Conservation (phyloP, 192 early-diverging fungal genomes). For the Backusella macrospora region DNA sequence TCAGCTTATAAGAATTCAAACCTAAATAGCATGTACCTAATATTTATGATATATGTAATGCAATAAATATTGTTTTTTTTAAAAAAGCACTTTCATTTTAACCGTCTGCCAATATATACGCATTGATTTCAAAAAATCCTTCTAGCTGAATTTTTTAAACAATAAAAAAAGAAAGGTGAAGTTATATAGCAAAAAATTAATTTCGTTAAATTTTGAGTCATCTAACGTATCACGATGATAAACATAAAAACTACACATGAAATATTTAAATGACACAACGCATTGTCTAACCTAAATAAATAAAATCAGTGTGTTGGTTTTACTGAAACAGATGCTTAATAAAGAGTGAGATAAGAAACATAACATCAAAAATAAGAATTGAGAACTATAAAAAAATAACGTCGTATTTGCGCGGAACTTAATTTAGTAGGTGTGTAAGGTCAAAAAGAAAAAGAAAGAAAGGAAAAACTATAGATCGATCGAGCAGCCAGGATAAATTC, state of each 20-base stretch:
- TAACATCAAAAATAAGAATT: neutral
- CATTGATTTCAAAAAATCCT: too few relatives aligned
- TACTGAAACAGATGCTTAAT: neutral
- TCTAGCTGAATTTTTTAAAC: neutral
- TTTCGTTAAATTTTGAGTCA: neutral
- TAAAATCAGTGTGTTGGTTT: neutral
- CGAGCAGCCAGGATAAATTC: neutral
- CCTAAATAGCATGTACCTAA: too few relatives aligned
- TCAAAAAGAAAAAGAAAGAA: neutral
- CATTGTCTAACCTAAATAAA: neutral
- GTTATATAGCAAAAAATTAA: neutral
- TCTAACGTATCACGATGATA: neutral
- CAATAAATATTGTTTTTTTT: too few relatives aligned
- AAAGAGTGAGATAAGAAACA: neutral
- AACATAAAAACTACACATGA: neutral
- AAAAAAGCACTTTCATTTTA: too few relatives aligned
- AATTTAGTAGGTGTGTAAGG: neutral
- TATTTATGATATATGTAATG: too few relatives aligned
- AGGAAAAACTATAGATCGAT: slow-evolving; percentile 9
- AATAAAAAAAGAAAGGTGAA: neutral
- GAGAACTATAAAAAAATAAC: neutral
- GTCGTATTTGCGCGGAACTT: neutral
- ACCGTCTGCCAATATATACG: too few relatives aligned
- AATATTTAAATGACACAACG: neutral
- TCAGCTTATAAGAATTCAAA: too few relatives aligned